phyloP scores from a whole-genome alignment of 2,329 filamentous ascomycete species.

The Sordariomycetes sp. region DNA sequence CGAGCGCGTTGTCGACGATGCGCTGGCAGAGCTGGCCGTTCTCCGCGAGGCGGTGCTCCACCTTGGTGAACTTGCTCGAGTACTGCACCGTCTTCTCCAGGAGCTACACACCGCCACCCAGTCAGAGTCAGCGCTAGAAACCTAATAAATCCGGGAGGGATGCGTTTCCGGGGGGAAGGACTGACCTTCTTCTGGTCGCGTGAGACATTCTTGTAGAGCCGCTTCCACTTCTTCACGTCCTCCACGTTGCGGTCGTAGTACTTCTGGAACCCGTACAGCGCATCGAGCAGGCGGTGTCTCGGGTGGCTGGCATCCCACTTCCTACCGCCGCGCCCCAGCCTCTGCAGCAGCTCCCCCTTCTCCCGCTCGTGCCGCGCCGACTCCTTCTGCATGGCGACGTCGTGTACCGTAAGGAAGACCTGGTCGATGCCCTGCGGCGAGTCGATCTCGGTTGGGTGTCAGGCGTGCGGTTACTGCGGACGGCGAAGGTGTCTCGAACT shows the following conservation, averaged over 20 bases:
- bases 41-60: constrained; percentile 27
- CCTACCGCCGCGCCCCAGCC: constrained; percentile 17
- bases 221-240: constrained; percentile 22
- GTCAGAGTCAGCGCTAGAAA: background rate
- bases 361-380: constrained; percentile 17
- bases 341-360: constrained; percentile 17
- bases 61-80: constrained; percentile 36
- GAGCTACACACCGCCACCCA: constrained; percentile 17
- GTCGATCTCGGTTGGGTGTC: background rate
- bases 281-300: constrained; percentile 26
- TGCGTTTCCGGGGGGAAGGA: background rate
- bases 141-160: background rate
- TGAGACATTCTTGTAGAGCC: constrained; percentile 23
- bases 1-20: constrained; percentile 31
- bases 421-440: constrained; percentile 14
- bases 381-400: constrained; percentile 10
- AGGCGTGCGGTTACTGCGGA: background rate
- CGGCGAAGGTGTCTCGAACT: background rate
- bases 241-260: constrained; percentile 22
- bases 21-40: constrained; percentile 34
- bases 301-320: constrained; percentile 23
- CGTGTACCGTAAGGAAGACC: constrained; percentile 15
- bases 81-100: constrained; percentile 48
- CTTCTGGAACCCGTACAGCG: constrained; percentile 23
- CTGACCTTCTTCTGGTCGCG: constrained; percentile 20